Conservation (phyloP, 768 basidiomycete species). For the Boletales sp. region DNA sequence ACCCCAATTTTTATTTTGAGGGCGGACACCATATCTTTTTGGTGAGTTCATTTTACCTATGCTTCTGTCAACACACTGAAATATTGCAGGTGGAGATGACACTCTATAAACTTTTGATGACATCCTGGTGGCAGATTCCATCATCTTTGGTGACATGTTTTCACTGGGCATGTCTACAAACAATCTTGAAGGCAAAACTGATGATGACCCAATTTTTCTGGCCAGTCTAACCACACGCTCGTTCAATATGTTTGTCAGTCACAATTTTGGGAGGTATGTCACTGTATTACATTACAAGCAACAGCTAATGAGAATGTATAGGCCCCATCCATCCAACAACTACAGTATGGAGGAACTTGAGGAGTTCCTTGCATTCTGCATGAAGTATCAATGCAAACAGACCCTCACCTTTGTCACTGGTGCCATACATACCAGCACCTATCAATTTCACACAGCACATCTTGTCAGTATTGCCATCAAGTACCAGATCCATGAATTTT, state of each 20-base stretch:
- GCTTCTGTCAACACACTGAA: no score
- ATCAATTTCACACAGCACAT: neutral
- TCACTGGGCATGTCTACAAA: no score
- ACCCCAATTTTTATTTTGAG: no score
- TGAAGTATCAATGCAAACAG: neutral
- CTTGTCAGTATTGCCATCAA: neutral
- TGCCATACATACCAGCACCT: neutral
- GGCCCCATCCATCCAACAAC: no score
- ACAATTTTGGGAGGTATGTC: neutral
- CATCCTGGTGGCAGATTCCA: no score
- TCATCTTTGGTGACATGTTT: neutral
- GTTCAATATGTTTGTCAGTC: neutral
- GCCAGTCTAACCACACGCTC: neutral
- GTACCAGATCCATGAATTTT: neutral
- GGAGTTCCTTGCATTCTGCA: neutral
- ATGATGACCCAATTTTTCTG: neutral
- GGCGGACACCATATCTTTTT: no score
- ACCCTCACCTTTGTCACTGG: neutral
- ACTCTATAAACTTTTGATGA: no score
- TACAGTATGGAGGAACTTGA: neutral
- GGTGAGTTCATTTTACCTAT: no score
- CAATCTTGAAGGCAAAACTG: neutral
- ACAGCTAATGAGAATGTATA: neutral
- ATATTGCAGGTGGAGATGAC: no score
- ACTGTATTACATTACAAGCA: neutral